These are phyloP conservation scores for Clavariopsis aquatica DNA, from an alignment of 495 filamentous ascomycete genomes.

Conservation along the genomic window DNA sequence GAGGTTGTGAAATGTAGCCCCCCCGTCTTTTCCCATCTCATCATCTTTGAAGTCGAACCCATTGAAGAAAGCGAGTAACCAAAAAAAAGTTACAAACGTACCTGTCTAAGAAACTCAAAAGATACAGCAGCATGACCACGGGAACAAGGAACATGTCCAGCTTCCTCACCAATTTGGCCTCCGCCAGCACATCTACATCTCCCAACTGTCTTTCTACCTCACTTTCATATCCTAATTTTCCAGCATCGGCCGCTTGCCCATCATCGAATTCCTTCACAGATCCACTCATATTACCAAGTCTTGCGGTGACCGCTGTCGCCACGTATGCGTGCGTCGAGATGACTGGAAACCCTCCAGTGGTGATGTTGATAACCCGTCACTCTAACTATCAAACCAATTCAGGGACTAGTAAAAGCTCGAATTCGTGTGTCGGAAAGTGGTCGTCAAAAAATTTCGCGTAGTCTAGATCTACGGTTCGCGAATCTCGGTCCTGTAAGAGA, in stretches of 20 bases:
- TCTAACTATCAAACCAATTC: neutral
- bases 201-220: conserved; percentile 29
- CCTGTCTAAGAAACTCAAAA: conserved; percentile 69
- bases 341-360: too few relatives aligned
- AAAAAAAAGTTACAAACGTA: conserved; percentile 30
- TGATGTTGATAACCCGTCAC: neutral
- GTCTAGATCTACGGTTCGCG: neutral
- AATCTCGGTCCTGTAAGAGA: neutral
- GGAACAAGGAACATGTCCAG: conserved; percentile 63
- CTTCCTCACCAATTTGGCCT: conserved; percentile 53
- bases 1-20: neutral
- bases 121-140: conserved; percentile 61
- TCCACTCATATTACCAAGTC: conserved; percentile 7
- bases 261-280: conserved; percentile 17
- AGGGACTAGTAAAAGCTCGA: neutral
- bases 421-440: neutral
- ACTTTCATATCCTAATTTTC: conserved; percentile 13
- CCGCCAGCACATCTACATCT: conserved; percentile 48
- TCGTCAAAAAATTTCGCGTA: neutral
- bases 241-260: neutral
- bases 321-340: neutral
- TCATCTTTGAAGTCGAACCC: neutral
- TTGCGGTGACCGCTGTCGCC: neutral
- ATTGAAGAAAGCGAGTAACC: neutral
- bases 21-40: too few relatives aligned